phyloP scores from a whole-genome alignment of 352 stramenopile species.

The Globisporangium barbulae region DNA sequence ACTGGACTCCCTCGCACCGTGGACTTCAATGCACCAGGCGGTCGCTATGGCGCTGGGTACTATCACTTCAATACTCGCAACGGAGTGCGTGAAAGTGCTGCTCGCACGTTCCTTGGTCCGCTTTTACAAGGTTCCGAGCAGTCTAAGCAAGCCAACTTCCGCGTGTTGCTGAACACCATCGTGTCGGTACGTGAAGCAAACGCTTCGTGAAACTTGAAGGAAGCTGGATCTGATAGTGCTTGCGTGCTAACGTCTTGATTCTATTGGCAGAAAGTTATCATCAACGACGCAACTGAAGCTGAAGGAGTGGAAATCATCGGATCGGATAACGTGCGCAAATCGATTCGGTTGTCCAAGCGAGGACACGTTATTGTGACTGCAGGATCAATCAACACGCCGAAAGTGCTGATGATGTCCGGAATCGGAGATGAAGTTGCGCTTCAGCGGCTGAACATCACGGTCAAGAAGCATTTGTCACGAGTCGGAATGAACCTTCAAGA shows the following conservation, averaged over 20 bases:
- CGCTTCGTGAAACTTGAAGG: background rate
- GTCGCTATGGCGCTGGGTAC: slow-evolving; percentile 64
- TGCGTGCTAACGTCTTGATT: background rate
- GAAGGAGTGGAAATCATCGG: slow-evolving; percentile 41
- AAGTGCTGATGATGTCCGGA: slow-evolving; percentile 77
- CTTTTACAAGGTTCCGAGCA: slow-evolving; percentile 31
- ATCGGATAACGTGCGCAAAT: slow-evolving; percentile 30
- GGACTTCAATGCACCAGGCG: slow-evolving; percentile 83
- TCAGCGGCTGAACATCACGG: slow-evolving; percentile 33
- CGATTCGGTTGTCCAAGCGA: slow-evolving; percentile 35
- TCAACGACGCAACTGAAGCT: slow-evolving; percentile 32
- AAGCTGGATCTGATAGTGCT: background rate
- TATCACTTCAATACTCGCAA: slow-evolving; percentile 89
- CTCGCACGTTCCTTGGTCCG: slow-evolving; percentile 62
- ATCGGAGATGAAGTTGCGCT: slow-evolving; percentile 47
- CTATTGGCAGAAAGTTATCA: slow-evolving; percentile 39
- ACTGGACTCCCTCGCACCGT: slow-evolving; percentile 48
- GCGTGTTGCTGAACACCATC: slow-evolving; percentile 46
- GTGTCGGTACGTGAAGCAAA: slow-evolving; percentile 42
- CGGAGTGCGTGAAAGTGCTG: slow-evolving; percentile 80
- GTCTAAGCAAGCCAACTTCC: slow-evolving; percentile 44
- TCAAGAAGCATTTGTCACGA: slow-evolving; percentile 63
- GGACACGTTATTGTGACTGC: slow-evolving; percentile 74
- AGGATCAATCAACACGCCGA: slow-evolving; percentile 85
- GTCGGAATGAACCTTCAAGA: slow-evolving; percentile 90